Conservation (phyloP, 192 early-diverging fungal genomes). For the Entomortierella lignicola region DNA sequence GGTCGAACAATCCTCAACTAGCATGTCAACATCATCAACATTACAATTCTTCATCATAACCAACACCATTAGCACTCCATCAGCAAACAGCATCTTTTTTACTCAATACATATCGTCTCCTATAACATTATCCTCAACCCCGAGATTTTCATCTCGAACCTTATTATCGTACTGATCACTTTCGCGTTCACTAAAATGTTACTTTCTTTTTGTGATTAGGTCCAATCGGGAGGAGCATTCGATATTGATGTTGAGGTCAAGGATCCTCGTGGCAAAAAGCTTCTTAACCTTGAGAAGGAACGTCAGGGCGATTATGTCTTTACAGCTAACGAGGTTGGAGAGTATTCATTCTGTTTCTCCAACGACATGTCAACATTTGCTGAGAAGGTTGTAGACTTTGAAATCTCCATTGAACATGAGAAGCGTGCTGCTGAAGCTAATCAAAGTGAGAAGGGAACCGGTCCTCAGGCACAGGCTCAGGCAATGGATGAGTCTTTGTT, state of each 20-base stretch:
- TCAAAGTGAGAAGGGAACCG: conserved; percentile 16
- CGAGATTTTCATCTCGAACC: neutral
- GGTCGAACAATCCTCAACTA: no score
- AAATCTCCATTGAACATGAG: conserved; percentile 93
- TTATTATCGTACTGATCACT: neutral
- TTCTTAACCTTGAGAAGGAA: conserved; percentile 86
- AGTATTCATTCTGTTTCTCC: conserved; percentile 97
- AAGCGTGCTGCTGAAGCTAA: conserved; percentile 57
- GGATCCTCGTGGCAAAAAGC: conserved; percentile 74
- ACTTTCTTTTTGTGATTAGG: conserved; percentile 70
- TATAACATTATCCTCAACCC: no score
- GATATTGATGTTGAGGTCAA: conserved; percentile 95
- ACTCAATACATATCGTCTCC: no score
- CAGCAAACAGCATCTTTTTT: no score
- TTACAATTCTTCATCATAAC: no score
- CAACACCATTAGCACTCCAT: no score
- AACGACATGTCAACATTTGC: conserved; percentile 95
- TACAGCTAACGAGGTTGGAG: conserved; percentile 85
- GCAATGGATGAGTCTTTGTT: conserved; percentile 70
- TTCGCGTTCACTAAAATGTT: neutral
- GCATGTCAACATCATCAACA: no score
- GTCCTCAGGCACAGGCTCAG: conserved; percentile 58
- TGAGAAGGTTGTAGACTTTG: conserved; percentile 96
- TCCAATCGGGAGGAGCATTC: conserved; percentile 96
- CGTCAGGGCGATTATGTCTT: conserved; percentile 97